These are phyloP conservation scores for Leccinum aurantiacum DNA, from an alignment of 768 basidiomycete species.

Conservation along the genomic window DNA sequence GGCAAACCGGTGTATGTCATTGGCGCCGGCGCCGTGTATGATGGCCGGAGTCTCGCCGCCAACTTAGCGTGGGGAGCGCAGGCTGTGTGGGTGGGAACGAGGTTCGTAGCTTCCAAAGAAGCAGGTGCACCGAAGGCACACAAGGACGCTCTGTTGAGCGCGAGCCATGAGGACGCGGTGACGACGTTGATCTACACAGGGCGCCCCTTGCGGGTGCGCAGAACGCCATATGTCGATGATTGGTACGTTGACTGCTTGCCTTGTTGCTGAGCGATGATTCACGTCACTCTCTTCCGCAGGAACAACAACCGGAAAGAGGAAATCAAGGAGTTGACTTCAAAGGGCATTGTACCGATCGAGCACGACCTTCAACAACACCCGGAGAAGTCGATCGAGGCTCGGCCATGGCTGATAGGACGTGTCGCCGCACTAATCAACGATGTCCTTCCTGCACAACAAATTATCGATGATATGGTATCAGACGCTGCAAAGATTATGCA, in stretches of 20 bases:
- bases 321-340: conserved; percentile 77
- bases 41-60: conserved; percentile 84
- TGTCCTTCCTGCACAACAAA: conserved; percentile 77
- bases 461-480: conserved; percentile 77
- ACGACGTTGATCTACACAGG: conserved; percentile 91
- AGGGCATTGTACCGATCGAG: conserved; percentile 79
- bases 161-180: conserved; percentile 74
- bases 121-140: conserved; percentile 82
- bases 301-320: conserved; percentile 75
- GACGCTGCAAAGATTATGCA: conserved; percentile 52
- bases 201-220: conserved; percentile 81
- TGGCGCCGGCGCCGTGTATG: conserved; percentile 90
- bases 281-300: conserved; percentile 38
- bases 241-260: conserved; percentile 50
- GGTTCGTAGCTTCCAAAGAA: conserved; percentile 82
- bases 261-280: background rate
- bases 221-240: conserved; percentile 81
- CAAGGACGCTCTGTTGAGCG: conserved; percentile 73
- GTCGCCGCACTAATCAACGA: conserved; percentile 76
- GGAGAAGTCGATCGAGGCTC: conserved; percentile 66
- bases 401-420: conserved; percentile 82
- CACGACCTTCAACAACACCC: conserved; percentile 77
- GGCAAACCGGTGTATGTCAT: conserved; percentile 84
- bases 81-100: conserved; percentile 86
- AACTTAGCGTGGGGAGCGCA: conserved; percentile 89